Percentiles rank a stretch among this genome's conserved stretches.
These are phyloP conservation scores for Sporobolomyces roseus DNA, from an alignment of 768 basidiomycete genomes.

Conservation along the genomic window DNA sequence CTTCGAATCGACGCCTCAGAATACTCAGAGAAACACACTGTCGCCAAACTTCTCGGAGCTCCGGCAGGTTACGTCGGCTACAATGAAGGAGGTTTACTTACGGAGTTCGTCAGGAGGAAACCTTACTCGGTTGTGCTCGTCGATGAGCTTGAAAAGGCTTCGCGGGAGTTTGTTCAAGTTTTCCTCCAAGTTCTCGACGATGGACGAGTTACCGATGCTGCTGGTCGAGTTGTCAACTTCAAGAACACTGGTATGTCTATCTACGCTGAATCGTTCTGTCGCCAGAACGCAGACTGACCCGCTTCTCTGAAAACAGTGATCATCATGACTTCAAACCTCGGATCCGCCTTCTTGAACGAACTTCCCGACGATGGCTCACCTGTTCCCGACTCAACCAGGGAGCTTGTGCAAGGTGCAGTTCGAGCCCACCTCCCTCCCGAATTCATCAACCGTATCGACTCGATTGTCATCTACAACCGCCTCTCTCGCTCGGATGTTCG, in stretches of 20 bases:
- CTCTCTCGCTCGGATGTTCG: slow-evolving; percentile 60
- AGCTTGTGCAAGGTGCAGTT: slow-evolving; percentile 50
- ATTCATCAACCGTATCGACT: slow-evolving; percentile 46
- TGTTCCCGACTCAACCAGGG: slow-evolving; percentile 40
- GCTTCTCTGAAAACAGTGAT: slow-evolving; percentile 20
- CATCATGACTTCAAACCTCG: slow-evolving; percentile 50
- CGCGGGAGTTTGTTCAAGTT: slow-evolving; percentile 51
- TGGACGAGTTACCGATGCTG: slow-evolving; percentile 51
- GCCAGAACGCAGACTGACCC: not conserved
- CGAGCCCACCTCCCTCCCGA: slow-evolving; percentile 51
- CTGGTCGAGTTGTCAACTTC: slow-evolving; percentile 52
- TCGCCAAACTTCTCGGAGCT: slow-evolving; percentile 84
- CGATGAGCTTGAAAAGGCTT: slow-evolving; percentile 51
- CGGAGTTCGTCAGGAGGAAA: slow-evolving; percentile 42
- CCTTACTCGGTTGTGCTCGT: slow-evolving; percentile 32
- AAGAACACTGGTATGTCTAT: slow-evolving; percentile 44
- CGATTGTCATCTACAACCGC: slow-evolving; percentile 30
- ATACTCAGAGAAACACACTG: slow-evolving; percentile 87
- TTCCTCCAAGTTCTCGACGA: slow-evolving; percentile 54
- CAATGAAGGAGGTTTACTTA: slow-evolving; percentile 66
- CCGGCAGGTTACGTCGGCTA: slow-evolving; percentile 82
- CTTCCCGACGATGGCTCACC: slow-evolving; percentile 48
- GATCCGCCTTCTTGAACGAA: slow-evolving; percentile 51
- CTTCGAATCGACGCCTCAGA: slow-evolving; percentile 78
- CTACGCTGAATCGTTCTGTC: no score